A percentile compares a stretch with the other conserved stretches of the same genome.
Evolutionary conservation across 495 filamentous ascomycete genomes (phyloP).

Genomic region (Coniosporium apollinis): DNA sequence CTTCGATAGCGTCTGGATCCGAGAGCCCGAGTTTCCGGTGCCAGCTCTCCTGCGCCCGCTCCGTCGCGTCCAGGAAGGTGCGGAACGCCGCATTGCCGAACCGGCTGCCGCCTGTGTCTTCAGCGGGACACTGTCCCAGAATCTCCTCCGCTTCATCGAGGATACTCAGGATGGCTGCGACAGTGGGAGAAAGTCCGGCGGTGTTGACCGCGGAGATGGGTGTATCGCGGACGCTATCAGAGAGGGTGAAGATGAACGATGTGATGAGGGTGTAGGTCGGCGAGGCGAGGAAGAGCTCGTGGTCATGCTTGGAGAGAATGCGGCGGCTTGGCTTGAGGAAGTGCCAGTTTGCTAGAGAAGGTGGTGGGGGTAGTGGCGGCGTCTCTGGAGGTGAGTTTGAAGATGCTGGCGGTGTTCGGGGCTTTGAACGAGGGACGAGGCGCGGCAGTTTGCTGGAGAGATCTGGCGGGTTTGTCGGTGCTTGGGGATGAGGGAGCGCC

Average conservation of each 20-base stretch:
- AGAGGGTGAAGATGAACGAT: conserved; percentile 71
- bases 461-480: conserved; percentile 14
- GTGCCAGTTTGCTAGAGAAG: conserved; percentile 39
- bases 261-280: conserved; percentile 60
- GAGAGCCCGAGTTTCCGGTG: conserved; percentile 27
- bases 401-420: conserved; percentile 7
- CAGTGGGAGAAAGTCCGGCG: conserved; percentile 33
- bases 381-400: conserved; percentile 40
- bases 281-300: conserved; percentile 63
- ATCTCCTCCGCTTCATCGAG: conserved; percentile 48
- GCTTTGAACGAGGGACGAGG: conserved; percentile 15
- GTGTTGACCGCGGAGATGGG: conserved; percentile 50
- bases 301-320: conserved; percentile 66
- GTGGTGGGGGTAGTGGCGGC: conserved; percentile 51
- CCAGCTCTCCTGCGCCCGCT: conserved; percentile 35
- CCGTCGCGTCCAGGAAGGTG: conserved; percentile 58
- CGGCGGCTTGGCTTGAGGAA: conserved; percentile 55
- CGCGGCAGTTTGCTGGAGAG: conserved; percentile 15
- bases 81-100: conserved; percentile 93
- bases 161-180: conserved; percentile 50
- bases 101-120: conserved; percentile 70
- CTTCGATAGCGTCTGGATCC: conserved; percentile 38
- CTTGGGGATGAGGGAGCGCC: no score
- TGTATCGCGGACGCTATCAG: conserved; percentile 62
- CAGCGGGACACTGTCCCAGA: conserved; percentile 50